Evolutionary conservation across 116 monocot species (phyloP).

Genomic region (Posidonia oceanica): DNA sequence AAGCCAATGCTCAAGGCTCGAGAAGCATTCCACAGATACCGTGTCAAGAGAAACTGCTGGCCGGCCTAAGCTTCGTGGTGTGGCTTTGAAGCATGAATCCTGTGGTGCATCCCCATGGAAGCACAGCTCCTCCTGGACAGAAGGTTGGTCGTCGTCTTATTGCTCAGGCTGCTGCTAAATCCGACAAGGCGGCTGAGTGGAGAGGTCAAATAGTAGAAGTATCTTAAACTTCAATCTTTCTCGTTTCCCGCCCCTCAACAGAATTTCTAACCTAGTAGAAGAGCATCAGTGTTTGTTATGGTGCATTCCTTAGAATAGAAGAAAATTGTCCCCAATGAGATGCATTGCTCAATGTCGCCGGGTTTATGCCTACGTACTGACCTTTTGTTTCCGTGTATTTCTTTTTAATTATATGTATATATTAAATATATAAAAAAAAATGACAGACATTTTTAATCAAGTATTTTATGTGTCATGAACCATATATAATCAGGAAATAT

Average conservation of each 20-base stretch:
- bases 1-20: constrained; percentile 53
- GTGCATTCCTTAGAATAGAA: background rate
- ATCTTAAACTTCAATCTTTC: too few relatives aligned
- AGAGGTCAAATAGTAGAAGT: too few relatives aligned
- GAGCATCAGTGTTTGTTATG: background rate
- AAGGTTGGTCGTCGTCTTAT: constrained; percentile 66
- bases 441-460: too few relatives aligned
- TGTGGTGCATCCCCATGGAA: constrained; percentile 64
- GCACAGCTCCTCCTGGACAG: constrained; percentile 65
- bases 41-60: constrained; percentile 66
- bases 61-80: constrained; percentile 75
- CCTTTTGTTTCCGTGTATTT: background rate
- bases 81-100: constrained; percentile 76
- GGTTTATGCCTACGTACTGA: constrained; percentile 17
- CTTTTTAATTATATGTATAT: background rate
- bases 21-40: constrained; percentile 53
- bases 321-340: background rate
- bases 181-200: background rate
- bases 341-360: constrained; percentile 25
- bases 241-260: too few relatives aligned
- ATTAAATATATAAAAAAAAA: too few relatives aligned
- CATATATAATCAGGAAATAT: too few relatives aligned
- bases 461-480: too few relatives aligned
- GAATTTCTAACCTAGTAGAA: too few relatives aligned
- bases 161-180: constrained; percentile 60